A percentile compares a stretch with the other conserved stretches of the same genome.
Evolutionary conservation across 2,329 filamentous ascomycete genomes (phyloP).

Genomic region (Cladobotryum protrusum): DNA sequence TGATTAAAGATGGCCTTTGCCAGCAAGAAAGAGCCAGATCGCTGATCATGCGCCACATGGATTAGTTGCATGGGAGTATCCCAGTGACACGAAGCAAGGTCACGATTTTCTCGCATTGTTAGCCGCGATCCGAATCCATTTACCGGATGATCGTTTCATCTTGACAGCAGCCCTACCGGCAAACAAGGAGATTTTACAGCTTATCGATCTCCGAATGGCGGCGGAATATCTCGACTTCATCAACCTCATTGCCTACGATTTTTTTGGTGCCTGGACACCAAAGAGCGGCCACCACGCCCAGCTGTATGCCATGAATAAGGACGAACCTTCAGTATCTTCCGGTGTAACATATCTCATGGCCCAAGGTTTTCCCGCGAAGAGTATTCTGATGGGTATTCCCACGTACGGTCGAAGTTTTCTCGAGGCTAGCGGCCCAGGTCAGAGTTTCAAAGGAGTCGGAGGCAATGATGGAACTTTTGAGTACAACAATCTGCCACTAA

Average conservation of each 20-base stretch:
- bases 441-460: slow-evolving; percentile 48
- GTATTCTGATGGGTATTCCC: slow-evolving; percentile 70
- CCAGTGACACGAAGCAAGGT: slow-evolving; percentile 59
- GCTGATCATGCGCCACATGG: background rate
- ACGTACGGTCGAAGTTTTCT: slow-evolving; percentile 71
- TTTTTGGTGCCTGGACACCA: slow-evolving; percentile 63
- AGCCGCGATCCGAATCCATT: slow-evolving; percentile 55
- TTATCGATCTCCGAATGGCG: slow-evolving; percentile 60
- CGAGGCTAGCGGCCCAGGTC: slow-evolving; percentile 56
- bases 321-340: slow-evolving; percentile 59
- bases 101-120: slow-evolving; percentile 65
- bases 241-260: slow-evolving; percentile 78
- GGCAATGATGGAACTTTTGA: slow-evolving; percentile 68
- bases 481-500: slow-evolving; percentile 61
- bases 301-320: slow-evolving; percentile 56
- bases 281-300: slow-evolving; percentile 70
- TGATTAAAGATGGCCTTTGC: background rate
- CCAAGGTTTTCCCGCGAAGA: slow-evolving; percentile 61
- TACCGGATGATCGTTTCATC: slow-evolving; percentile 63
- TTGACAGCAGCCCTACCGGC: slow-evolving; percentile 69
- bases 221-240: slow-evolving; percentile 65
- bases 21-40: background rate
- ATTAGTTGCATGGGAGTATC: slow-evolving; percentile 76
- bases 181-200: slow-evolving; percentile 56
- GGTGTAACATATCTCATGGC: slow-evolving; percentile 59